Percentiles rank a stretch among this genome's conserved stretches.
Evolutionary conservation across 108 stramenopile species (phyloP).

Genomic region (Heterococcus sp.): DNA sequence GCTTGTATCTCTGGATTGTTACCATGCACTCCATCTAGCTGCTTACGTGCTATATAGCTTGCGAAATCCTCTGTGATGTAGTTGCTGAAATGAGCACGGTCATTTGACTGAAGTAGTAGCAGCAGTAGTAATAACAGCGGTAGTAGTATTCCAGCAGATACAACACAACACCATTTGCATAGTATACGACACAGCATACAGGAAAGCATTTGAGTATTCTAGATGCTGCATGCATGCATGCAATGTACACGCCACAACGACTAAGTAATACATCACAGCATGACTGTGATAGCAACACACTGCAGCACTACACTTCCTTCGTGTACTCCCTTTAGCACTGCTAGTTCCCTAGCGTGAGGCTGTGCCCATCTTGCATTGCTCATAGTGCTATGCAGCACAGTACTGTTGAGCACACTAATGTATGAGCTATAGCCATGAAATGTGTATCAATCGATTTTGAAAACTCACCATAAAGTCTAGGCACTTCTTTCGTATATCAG

Average conservation of each 20-base stretch:
- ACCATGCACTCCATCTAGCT: slow-evolving; percentile 33
- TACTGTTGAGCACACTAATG: background rate
- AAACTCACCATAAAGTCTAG: slow-evolving; percentile 32
- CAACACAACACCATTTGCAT: background rate
- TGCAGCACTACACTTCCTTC: background rate
- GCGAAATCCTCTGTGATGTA: slow-evolving; percentile 32
- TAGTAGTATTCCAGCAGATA: background rate
- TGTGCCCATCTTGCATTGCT: too few relatives aligned
- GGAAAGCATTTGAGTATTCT: background rate
- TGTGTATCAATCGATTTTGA: too few relatives aligned
- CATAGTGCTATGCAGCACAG: too few relatives aligned
- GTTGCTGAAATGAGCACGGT: slow-evolving; percentile 23
- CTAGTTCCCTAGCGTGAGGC: too few relatives aligned
- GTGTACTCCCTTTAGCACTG: too few relatives aligned
- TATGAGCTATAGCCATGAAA: background rate
- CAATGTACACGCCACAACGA: too few relatives aligned
- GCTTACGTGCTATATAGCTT: slow-evolving; percentile 32
- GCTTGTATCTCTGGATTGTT: slow-evolving; percentile 45
- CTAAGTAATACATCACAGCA: too few relatives aligned
- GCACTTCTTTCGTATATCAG: slow-evolving; percentile 36
- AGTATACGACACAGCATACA: background rate
- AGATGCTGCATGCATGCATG: background rate
- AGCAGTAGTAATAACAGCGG: too few relatives aligned
- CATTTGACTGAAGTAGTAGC: background rate
- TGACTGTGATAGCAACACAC: too few relatives aligned